phyloP scores from a whole-genome alignment of 2,329 filamentous ascomycete species.

The Decorospora gaudefroyi region DNA sequence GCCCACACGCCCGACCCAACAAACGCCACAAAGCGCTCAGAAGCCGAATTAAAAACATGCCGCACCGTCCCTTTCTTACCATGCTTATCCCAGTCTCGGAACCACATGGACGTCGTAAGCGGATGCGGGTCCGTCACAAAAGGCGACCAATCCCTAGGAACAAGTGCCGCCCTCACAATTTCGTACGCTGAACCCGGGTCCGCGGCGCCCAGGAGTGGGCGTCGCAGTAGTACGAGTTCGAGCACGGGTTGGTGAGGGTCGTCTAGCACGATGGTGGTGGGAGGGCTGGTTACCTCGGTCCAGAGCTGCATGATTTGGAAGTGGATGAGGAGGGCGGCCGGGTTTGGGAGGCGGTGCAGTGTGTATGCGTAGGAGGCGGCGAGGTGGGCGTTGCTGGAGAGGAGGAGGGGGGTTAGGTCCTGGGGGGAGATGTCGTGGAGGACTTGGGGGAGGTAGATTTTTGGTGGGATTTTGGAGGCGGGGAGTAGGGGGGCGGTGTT shows the following conservation, averaged over 20 bases:
- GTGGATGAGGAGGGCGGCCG: conserved; percentile 31
- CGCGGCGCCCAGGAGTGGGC: conserved; percentile 29
- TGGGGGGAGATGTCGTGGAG: conserved; percentile 24
- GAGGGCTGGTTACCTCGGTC: conserved; percentile 20
- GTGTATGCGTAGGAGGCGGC: conserved; percentile 40
- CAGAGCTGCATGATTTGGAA: conserved; percentile 38
- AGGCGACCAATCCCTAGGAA: conserved; percentile 17
- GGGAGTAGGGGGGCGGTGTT: conserved; percentile 34
- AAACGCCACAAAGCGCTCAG: conserved; percentile 19
- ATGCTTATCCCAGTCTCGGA: conserved; percentile 37
- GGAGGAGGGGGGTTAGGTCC: conserved; percentile 22
- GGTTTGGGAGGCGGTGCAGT: conserved; percentile 22
- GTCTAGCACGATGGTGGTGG: conserved; percentile 24
- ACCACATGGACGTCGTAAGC: conserved; percentile 31
- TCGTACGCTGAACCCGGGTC: conserved; percentile 28
- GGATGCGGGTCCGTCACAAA: not conserved
- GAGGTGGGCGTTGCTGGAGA: conserved; percentile 29
- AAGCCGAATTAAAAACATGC: conserved; percentile 22
- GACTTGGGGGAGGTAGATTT: conserved; percentile 40
- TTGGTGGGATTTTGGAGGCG: conserved; percentile 23
- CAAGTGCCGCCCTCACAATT: conserved; percentile 30
- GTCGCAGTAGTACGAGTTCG: conserved; percentile 34
- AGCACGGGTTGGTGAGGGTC: conserved; percentile 33
- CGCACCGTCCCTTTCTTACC: conserved; percentile 36
- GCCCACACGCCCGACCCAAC: conserved; percentile 34